Evolutionary conservation across 768 basidiomycete genomes (phyloP).

Genomic region (Tulasnella sp.): DNA sequence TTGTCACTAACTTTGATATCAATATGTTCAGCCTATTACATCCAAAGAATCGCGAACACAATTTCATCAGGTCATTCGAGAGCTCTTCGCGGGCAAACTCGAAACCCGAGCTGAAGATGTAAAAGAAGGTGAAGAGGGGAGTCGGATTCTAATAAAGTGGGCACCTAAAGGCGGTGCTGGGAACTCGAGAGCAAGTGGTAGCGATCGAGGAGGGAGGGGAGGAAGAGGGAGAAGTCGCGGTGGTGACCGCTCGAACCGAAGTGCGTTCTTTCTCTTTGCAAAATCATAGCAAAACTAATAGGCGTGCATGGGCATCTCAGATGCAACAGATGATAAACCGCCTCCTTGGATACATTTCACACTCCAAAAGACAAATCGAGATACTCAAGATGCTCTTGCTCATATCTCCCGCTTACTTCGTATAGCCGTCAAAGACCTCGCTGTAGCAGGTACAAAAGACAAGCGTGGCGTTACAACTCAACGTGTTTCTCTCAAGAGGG

Average conservation of each 20-base stretch:
- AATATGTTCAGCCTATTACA: slow-evolving; percentile 50
- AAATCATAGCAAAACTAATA: neutral
- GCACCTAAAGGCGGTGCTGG: slow-evolving; percentile 16
- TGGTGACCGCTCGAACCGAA: slow-evolving; percentile 20
- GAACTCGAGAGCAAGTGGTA: slow-evolving; percentile 36
- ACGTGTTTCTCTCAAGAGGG: slow-evolving; percentile 66
- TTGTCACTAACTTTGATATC: neutral
- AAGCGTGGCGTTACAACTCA: slow-evolving; percentile 96
- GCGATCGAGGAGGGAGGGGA: slow-evolving; percentile 35
- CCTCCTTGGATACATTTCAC: slow-evolving; percentile 87
- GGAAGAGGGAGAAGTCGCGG: slow-evolving; percentile 31
- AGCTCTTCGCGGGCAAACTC: slow-evolving; percentile 69
- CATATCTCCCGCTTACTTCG: slow-evolving; percentile 69
- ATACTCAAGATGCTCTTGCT: slow-evolving; percentile 86
- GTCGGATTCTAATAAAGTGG: slow-evolving; percentile 72
- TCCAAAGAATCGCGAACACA: slow-evolving; percentile 70
- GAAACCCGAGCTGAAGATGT: slow-evolving; percentile 48
- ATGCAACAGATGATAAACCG: neutral
- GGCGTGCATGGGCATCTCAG: slow-evolving; percentile 7
- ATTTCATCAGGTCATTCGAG: slow-evolving; percentile 69
- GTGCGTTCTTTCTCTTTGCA: no score
- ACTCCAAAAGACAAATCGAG: slow-evolving; percentile 92
- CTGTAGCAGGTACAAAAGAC: slow-evolving; percentile 93
- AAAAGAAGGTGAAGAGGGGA: slow-evolving; percentile 44
- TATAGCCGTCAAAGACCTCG: slow-evolving; percentile 64